A percentile compares a stretch with the other conserved stretches of the same genome.
These are phyloP conservation scores for Globisporangium irregulare DNA, from an alignment of 352 stramenopile species.

Conservation along the genomic window DNA sequence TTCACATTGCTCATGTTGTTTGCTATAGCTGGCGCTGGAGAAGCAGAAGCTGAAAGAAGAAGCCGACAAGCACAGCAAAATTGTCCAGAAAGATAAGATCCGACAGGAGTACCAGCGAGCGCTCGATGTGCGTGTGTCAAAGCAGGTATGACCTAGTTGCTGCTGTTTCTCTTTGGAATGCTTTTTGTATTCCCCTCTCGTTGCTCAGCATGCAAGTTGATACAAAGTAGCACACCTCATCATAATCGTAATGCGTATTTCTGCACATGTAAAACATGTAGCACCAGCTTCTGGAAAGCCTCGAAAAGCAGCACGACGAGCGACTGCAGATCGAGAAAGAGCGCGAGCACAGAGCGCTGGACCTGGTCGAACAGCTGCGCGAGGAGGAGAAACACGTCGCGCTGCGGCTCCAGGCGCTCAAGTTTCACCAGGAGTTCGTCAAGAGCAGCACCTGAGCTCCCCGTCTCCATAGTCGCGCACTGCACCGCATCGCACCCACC, in stretches of 20 bases:
- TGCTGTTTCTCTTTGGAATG: background rate
- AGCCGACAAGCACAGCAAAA: slow-evolving; percentile 28
- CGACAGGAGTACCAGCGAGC: slow-evolving; percentile 38
- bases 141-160: slow-evolving; percentile 26
- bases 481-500: background rate
- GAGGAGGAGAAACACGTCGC: slow-evolving; percentile 56
- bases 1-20: background rate
- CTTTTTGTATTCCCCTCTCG: background rate
- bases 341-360: slow-evolving; percentile 36
- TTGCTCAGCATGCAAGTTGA: background rate
- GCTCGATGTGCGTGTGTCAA: slow-evolving; percentile 28
- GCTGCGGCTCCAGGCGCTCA: slow-evolving; percentile 51
- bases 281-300: slow-evolving; percentile 33
- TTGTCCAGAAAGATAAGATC: slow-evolving; percentile 45
- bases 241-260: background rate
- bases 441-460: slow-evolving; percentile 16
- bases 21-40: slow-evolving; percentile 33
- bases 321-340: slow-evolving; percentile 35
- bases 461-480: background rate
- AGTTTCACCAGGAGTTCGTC: slow-evolving; percentile 53
- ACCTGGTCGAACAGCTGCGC: slow-evolving; percentile 40
- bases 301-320: slow-evolving; percentile 36
- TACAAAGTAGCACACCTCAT: background rate
- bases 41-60: slow-evolving; percentile 45
- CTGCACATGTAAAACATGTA: slow-evolving; percentile 14